A percentile compares a stretch with the other conserved stretches of the same genome.
phyloP scores from a whole-genome alignment of 768 basidiomycete species.

The Leucogyrophana mollusca region DNA sequence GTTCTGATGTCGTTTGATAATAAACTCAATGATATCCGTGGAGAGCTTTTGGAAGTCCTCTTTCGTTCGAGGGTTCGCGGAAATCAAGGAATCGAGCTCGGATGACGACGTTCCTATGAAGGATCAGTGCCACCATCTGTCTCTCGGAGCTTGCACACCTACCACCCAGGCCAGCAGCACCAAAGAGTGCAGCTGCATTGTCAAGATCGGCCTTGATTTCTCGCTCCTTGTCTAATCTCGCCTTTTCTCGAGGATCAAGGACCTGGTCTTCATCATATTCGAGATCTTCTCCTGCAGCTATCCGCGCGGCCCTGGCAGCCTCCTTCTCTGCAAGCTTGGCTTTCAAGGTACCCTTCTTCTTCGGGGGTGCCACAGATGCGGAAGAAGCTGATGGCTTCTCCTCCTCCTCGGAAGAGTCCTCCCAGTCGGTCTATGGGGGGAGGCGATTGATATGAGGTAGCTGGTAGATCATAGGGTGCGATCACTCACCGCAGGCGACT shows the following conservation, averaged over 20 bases:
- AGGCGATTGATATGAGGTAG: constrained; percentile 9
- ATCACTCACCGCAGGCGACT: constrained; percentile 67
- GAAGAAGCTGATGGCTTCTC: constrained; percentile 45
- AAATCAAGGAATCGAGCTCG: constrained; percentile 71
- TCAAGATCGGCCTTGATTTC: constrained; percentile 88
- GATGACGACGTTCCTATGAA: constrained; percentile 60
- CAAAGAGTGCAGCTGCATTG: constrained; percentile 81
- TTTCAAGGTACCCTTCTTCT: constrained; percentile 93
- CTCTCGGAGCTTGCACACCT: constrained; percentile 13
- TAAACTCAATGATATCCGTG: constrained; percentile 63
- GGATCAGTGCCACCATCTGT: neutral
- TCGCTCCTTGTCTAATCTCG: constrained; percentile 69
- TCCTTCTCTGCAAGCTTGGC: constrained; percentile 93
- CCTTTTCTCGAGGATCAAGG: constrained; percentile 78
- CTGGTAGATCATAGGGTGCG: neutral
- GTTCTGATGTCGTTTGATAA: constrained; percentile 76
- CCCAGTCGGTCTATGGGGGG: constrained; percentile 85
- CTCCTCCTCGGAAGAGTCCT: constrained; percentile 74
- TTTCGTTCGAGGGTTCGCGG: constrained; percentile 81
- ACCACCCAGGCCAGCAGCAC: constrained; percentile 68
- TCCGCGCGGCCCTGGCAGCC: constrained; percentile 58
- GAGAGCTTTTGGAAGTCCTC: constrained; percentile 84
- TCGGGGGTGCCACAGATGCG: constrained; percentile 61
- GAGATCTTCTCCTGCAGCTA: constrained; percentile 39
- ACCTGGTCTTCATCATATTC: constrained; percentile 75